Conservation (phyloP, 2,329 filamentous ascomycete species). For the Aureobasidium sp. region DNA sequence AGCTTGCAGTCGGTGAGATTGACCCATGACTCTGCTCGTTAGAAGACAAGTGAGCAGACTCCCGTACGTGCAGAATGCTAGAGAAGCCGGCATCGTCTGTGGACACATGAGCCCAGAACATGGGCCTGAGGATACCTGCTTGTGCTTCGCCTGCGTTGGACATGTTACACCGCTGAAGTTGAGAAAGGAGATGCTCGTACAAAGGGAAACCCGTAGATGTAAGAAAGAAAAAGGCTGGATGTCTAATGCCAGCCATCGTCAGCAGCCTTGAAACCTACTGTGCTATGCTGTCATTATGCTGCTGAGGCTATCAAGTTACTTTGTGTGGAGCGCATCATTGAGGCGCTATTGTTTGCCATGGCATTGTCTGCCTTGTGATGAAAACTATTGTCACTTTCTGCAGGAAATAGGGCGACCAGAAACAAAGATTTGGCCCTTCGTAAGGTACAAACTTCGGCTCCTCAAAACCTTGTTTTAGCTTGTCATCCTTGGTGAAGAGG, state of each 20-base stretch:
- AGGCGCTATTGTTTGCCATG: neutral
- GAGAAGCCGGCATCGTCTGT: neutral
- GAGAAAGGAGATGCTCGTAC: neutral
- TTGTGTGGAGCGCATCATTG: neutral
- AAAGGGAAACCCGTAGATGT: neutral
- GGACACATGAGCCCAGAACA: slow-evolving; percentile 2
- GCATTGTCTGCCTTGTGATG: neutral
- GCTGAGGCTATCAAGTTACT: neutral
- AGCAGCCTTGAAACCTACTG: neutral
- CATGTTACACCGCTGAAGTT: slow-evolving; percentile 2
- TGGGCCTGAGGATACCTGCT: neutral
- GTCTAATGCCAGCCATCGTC: neutral
- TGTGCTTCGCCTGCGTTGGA: neutral
- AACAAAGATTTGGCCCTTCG: neutral
- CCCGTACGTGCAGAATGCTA: neutral
- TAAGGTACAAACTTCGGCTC: slow-evolving; percentile 5
- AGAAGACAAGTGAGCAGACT: neutral
- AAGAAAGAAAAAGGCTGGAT: neutral
- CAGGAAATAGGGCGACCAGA: neutral
- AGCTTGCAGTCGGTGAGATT: neutral
- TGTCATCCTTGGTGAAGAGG: neutral
- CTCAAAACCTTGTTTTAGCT: slow-evolving; percentile 6
- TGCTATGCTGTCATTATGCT: slow-evolving; percentile 5
- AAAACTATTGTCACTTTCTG: neutral
- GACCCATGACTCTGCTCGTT: neutral